Conservation (phyloP, 2,329 filamentous ascomycete genomes). For the Claviceps fusiformis region DNA sequence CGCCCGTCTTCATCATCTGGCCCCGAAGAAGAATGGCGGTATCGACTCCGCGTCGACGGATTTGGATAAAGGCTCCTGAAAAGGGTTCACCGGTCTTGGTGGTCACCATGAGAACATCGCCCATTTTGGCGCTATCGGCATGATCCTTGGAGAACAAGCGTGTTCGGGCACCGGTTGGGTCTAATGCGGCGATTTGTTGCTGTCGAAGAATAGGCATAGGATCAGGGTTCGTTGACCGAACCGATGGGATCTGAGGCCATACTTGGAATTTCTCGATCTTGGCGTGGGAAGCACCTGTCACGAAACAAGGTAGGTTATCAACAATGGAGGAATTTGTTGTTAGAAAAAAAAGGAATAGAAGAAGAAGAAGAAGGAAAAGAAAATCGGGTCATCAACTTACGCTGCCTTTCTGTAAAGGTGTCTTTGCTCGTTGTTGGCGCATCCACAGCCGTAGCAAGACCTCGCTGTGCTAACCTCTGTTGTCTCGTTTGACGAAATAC, state of each 20-base stretch:
- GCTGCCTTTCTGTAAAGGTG: conserved; percentile 20
- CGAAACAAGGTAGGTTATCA: conserved; percentile 7
- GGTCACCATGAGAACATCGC: conserved; percentile 84
- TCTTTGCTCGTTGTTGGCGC: conserved; percentile 11
- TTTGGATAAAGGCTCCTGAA: conserved; percentile 74
- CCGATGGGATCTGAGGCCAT: conserved; percentile 42
- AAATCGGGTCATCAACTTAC: conserved; percentile 16
- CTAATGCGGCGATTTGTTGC: conserved; percentile 59
- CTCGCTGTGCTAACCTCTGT: conserved; percentile 29
- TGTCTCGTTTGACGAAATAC: conserved; percentile 45
- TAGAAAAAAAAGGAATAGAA: not conserved
- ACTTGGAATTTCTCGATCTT: conserved; percentile 32
- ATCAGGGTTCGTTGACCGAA: conserved; percentile 44
- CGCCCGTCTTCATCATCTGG: conserved; percentile 70
- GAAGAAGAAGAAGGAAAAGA: not conserved
- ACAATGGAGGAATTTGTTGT: not conserved
- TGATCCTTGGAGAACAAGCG: conserved; percentile 69
- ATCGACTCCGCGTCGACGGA: conserved; percentile 78
- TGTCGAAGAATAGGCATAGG: conserved; percentile 55
- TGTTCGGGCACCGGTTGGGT: conserved; percentile 71
- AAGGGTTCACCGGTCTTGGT: conserved; percentile 74
- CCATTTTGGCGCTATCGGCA: conserved; percentile 64
- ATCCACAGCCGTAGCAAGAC: conserved; percentile 29
- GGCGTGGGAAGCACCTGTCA: conserved; percentile 19
- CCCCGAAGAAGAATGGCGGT: conserved; percentile 78